Conservation (phyloP, 768 basidiomycete species). For the Boletellus ananiceps region DNA sequence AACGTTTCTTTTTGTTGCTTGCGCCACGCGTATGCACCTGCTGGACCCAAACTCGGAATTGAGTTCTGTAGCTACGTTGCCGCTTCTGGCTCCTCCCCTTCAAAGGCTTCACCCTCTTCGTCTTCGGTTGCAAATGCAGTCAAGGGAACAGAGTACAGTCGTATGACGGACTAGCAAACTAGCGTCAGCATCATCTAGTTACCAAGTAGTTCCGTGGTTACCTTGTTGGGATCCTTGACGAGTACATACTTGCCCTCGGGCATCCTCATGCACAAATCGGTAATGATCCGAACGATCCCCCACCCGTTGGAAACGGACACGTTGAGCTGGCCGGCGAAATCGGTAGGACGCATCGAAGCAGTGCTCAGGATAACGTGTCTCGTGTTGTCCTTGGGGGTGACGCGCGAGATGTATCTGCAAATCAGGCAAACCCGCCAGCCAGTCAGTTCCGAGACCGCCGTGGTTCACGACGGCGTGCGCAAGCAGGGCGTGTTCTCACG, state of each 20-base stretch:
- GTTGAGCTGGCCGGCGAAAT: conserved; percentile 94
- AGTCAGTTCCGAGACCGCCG: conserved; percentile 6
- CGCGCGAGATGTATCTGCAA: conserved; percentile 88
- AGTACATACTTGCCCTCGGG: conserved; percentile 97
- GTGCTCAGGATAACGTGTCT: conserved; percentile 95
- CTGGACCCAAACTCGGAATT: too few species aligned
- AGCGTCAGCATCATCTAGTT: conserved; percentile 7
- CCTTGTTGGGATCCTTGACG: conserved; percentile 97
- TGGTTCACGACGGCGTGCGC: neutral
- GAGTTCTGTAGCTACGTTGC: conserved; percentile 19
- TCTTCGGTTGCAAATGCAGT: conserved; percentile 83
- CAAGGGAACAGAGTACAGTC: conserved; percentile 88
- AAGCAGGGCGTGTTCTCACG: neutral
- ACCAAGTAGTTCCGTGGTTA: conserved; percentile 34
- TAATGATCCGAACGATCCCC: conserved; percentile 95
- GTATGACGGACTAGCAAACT: conserved; percentile 74
- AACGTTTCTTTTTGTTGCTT: neutral
- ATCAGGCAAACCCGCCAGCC: neutral
- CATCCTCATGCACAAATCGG: conserved; percentile 93
- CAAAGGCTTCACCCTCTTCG: conserved; percentile 50
- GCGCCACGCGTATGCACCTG: neutral
- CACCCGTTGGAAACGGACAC: conserved; percentile 94
- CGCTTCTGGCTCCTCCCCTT: conserved; percentile 40
- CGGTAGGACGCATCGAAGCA: conserved; percentile 88
- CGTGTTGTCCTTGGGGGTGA: conserved; percentile 88